Conservation (phyloP, 768 basidiomycete species). For the Suillus fuscotomentosus region DNA sequence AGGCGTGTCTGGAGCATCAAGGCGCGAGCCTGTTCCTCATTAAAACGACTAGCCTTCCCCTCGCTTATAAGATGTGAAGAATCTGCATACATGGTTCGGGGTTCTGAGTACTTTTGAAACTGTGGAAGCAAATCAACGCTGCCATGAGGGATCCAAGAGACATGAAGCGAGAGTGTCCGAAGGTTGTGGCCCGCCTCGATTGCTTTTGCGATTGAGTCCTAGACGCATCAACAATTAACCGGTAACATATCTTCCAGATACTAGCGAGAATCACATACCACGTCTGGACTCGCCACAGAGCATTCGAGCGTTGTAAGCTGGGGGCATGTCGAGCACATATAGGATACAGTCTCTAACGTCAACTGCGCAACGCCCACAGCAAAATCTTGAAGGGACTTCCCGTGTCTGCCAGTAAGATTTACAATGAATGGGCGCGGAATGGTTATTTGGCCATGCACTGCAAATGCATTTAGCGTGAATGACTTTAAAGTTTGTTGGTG, state of each 20-base stretch:
- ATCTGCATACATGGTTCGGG: constrained; percentile 5
- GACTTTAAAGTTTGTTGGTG: constrained; percentile 23
- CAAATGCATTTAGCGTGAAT: constrained; percentile 27
- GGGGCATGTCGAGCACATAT: constrained; percentile 22
- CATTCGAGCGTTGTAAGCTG: constrained; percentile 19
- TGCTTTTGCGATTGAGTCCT: constrained; percentile 50
- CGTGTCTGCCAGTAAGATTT: constrained; percentile 22
- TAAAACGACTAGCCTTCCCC: constrained; percentile 28
- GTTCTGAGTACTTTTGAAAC: constrained; percentile 4
- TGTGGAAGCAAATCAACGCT: constrained; percentile 11
- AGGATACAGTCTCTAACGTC: constrained; percentile 22
- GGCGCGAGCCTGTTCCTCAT: constrained; percentile 40
- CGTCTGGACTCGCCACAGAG: constrained; percentile 35
- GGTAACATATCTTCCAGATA: background rate
- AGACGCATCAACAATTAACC: background rate
- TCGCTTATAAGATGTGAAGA: constrained; percentile 1
- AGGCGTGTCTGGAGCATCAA: constrained; percentile 56
- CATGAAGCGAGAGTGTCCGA: constrained; percentile 47
- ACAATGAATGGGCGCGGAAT: constrained; percentile 28
- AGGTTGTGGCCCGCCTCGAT: constrained; percentile 47
- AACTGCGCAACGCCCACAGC: constrained; percentile 19
- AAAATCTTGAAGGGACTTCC: constrained; percentile 18
- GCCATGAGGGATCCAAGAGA: constrained; percentile 44
- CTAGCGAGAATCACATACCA: constrained; percentile 36
- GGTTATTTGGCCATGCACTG: constrained; percentile 22